Evolutionary conservation across 75 land plant genomes (phyloP), one percentile per base, ranked within the genome.

Genomic region (Azolla pinnata): DNA sequence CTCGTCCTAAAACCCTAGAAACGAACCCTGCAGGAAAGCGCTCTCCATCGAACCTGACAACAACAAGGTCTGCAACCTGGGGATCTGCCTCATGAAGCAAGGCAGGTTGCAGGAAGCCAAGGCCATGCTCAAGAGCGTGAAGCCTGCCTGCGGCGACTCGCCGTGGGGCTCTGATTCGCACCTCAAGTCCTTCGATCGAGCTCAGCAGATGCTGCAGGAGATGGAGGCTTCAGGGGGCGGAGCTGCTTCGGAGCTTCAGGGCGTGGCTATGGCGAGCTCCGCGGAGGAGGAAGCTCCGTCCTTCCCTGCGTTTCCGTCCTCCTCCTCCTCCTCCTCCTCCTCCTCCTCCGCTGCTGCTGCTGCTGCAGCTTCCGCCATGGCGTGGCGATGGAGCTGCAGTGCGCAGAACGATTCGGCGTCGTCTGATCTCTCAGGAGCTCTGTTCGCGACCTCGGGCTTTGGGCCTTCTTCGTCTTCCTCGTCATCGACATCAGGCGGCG

Each of bases 1-100:
- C n/a, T n/a, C n/a, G n/a, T n/a, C n/a, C n/a, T n/a, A n/a, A n/a
- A n/a, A n/a, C n/a, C n/a, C n/a, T 35, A 35, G 12, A 35, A 5
- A 5, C 40, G 5, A 35, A 5, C 40, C 12, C 12, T 20, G 51
- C 68, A 65, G 96, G 57, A 63, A 84, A 60, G 97, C 97, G 0
- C 75, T 88, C 23, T 55, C 79, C 35, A 82, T 92, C 33, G 87
- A 82, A 35, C 72, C 86, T 3, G 97, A 93, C 71, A 93, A 89
- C 71, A 93, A 93, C 83, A 93, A 93, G 74, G 84, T 93, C 77
- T 93, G 98, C 78, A 93, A 93, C 51, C 57, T 93, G 25, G 98
- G 98, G 10, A 93, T 93, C 48, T 93, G 90, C 45, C 66, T 93
- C 72, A 93, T 93, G 98, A 88, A 93, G 61, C 90, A 88, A 50